phyloP scores from a whole-genome alignment of 306 rosid genomes.

The Elaeagnus macrophylla region DNA sequence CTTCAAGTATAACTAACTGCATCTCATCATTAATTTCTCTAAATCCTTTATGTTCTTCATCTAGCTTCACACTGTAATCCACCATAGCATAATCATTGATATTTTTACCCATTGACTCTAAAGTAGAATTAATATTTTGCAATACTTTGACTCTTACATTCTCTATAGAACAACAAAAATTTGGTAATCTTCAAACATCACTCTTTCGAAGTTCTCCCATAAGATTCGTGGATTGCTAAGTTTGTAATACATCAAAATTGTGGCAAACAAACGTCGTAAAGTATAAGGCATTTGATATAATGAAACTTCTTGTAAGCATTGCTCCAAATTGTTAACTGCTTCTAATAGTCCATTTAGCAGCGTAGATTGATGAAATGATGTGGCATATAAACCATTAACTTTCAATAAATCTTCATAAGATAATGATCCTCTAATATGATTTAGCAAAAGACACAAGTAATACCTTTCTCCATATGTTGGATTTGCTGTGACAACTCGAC shows the following conservation, averaged over 20 bases:
- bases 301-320: background rate
- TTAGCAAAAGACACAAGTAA: too few relatives aligned
- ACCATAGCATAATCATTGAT: background rate
- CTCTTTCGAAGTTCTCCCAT: background rate
- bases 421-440: too few relatives aligned
- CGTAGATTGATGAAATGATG: too few relatives aligned
- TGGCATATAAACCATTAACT: too few relatives aligned
- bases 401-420: too few relatives aligned
- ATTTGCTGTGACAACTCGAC: background rate
- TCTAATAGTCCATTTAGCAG: too few relatives aligned
- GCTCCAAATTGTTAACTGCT: too few relatives aligned
- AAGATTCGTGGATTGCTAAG: background rate
- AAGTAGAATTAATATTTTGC: background rate
- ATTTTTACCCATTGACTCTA: background rate
- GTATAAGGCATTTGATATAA: background rate
- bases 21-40: background rate
- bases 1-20: background rate
- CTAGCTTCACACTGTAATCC: background rate
- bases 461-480: slow-evolving; percentile 1
- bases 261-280: background rate
- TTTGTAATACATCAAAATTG: background rate
- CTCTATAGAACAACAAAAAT: background rate
- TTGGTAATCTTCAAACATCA: background rate
- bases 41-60: background rate
- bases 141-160: background rate